Base-by-base conservation (phyloP, 2,329 filamentous ascomycete genomes). In the Venturia asperata region DNA sequence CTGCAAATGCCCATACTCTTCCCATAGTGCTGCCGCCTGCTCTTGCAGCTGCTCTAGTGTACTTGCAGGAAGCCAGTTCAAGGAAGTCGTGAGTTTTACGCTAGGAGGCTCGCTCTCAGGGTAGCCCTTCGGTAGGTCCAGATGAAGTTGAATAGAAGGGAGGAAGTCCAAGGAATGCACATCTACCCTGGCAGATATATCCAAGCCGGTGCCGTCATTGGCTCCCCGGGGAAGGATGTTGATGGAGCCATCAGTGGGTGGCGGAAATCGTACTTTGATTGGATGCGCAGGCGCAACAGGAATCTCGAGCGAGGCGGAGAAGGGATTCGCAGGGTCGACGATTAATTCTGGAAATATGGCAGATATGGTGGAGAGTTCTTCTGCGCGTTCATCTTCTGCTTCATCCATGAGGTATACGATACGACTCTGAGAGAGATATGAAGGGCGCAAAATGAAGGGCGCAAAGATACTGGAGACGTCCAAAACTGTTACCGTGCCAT, bases 301-400 rank as follows among this genome's bases (percentile, higher is more conserved):
- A 21, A 88, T 72, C 27, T 85, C 80, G 61, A 88, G 77, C 5
- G 77, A 79, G 1, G 83, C 83, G 65, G 75, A 74, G 70, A 81
- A 83, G 0, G 78, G 76, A 42, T 77, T 71, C 10, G 70, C 69
- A 10, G 79, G 70, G 64, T 85, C 78, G 66, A 82, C 72, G 41
- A 76, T 73, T 21, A 87, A 79, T 74, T 88, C 85, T 1, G 85
- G 85, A 67, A 80, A 88, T 65, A 88, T 88, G 62, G 85, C 84
- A 56, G 80, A 78, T 66, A 88, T 80, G 30, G 84, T 81, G 11
- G 78, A 80, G 60, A 87, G 76, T 74, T 88, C 85, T 69, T 85
- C 80, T 39, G 79, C 77, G 67, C 85, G 81, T 69, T 87, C 85
- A 71, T 87, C 84, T 15, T 82, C 80, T 13, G 24, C 52, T 4